These are phyloP conservation scores for Collybiopsis confluens DNA, from an alignment of 768 basidiomycete genomes.

Conservation along the genomic window DNA sequence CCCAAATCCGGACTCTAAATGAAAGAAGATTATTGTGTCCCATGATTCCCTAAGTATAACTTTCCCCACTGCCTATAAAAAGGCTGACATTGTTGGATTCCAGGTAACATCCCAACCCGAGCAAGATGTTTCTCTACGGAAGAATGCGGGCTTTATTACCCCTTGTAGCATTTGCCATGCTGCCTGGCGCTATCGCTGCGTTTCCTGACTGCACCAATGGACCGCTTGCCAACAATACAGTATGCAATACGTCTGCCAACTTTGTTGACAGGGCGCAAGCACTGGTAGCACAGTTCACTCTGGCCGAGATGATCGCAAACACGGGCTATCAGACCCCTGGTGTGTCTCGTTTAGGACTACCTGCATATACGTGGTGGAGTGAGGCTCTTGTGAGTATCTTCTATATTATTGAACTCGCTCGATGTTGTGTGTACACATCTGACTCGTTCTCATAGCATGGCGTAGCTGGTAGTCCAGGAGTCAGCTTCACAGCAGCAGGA, in stretches of 20 bases:
- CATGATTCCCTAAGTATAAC: no score
- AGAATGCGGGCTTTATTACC: not conserved
- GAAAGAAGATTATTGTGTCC: no score
- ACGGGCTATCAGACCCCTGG: conserved; percentile 47
- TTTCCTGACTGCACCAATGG: conserved; percentile 7
- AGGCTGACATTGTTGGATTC: no score
- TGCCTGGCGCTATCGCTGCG: not conserved
- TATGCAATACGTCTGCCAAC: conserved; percentile 5
- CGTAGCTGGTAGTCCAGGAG: conserved; percentile 49
- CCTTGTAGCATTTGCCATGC: not conserved
- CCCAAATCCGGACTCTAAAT: no score
- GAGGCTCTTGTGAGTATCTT: conserved; percentile 44
- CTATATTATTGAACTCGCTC: not conserved
- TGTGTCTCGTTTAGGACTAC: conserved; percentile 51
- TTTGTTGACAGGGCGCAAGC: conserved; percentile 39
- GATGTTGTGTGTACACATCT: conserved; percentile 1
- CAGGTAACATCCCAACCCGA: no score
- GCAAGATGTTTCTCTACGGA: no score
- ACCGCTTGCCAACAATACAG: conserved; percentile 1
- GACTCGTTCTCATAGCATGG: conserved; percentile 39
- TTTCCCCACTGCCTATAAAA: no score
- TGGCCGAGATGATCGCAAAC: conserved; percentile 47
- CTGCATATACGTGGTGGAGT: conserved; percentile 58
- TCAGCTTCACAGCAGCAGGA: conserved; percentile 43
- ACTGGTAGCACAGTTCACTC: conserved; percentile 44